Percentiles rank a stretch among this genome's conserved stretches.
These are phyloP conservation scores for Alternaria ventricosa DNA, from an alignment of 2,329 filamentous ascomycete genomes.

Conservation along the genomic window DNA sequence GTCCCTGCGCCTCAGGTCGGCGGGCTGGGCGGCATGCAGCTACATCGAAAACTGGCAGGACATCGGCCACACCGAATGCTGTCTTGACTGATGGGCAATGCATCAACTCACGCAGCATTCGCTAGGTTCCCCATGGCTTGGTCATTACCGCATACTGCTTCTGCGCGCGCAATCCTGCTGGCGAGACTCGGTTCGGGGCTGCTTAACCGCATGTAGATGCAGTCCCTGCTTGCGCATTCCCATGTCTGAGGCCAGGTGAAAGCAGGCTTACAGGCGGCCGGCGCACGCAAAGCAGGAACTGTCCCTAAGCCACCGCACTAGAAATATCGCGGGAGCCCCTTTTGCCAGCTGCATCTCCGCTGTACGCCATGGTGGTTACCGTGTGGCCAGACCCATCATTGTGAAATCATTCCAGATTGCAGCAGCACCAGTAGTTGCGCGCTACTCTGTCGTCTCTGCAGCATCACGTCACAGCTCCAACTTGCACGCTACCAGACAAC, in stretches of 20 bases:
- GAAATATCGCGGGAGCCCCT: background rate
- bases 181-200: conserved; percentile 19
- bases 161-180: conserved; percentile 4
- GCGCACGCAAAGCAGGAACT: conserved; percentile 15
- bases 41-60: background rate
- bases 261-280: conserved; percentile 13
- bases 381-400: conserved; percentile 9
- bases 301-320: background rate
- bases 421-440: background rate
- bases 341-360: background rate
- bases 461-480: conserved; percentile 23
- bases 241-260: background rate
- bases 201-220: conserved; percentile 19
- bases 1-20: background rate
- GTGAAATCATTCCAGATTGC: conserved; percentile 23
- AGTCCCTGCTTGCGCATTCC: conserved; percentile 7
- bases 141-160: conserved; percentile 19
- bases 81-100: background rate
- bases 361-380: conserved; percentile 7
- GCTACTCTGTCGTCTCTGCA: conserved; percentile 23
- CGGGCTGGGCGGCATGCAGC: background rate
- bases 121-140: conserved; percentile 1
- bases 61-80: background rate
- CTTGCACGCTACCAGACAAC: conserved; percentile 25
- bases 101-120: background rate